Conservation (phyloP, 2,329 filamentous ascomycete species). For the Acrocalymma vagum region DNA sequence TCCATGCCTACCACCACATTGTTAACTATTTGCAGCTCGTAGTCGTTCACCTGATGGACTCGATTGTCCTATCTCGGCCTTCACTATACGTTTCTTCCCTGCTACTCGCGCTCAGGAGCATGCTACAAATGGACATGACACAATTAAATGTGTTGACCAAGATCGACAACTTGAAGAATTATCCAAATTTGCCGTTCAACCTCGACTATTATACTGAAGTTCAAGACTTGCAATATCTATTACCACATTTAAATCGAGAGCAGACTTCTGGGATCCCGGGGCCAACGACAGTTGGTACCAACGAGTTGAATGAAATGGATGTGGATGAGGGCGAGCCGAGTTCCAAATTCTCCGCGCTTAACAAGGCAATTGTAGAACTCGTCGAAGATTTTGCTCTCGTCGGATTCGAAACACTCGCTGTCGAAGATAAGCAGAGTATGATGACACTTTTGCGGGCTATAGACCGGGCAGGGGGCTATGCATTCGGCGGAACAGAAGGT, state of each 20-base stretch:
- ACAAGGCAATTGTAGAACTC: constrained; percentile 84
- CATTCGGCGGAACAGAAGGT: constrained; percentile 88
- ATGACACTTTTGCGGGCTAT: constrained; percentile 89
- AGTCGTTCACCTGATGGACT: constrained; percentile 92
- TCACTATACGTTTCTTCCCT: constrained; percentile 95
- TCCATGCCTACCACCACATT: constrained; percentile 19
- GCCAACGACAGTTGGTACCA: constrained; percentile 23
- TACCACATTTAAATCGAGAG: constrained; percentile 82
- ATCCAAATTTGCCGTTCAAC: constrained; percentile 89
- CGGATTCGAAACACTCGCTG: constrained; percentile 89
- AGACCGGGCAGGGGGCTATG: constrained; percentile 91
- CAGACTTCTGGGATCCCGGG: constrained; percentile 53
- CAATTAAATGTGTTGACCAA: constrained; percentile 97
- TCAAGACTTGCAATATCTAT: constrained; percentile 85
- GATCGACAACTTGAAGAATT: constrained; percentile 90
- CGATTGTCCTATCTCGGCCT: constrained; percentile 89
- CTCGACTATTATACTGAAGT: constrained; percentile 98
- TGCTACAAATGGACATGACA: constrained; percentile 98
- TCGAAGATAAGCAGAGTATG: constrained; percentile 98
- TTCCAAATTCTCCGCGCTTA: constrained; percentile 81
- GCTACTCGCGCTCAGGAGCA: constrained; percentile 89
- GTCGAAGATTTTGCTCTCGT: constrained; percentile 92
- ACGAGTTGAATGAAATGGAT: constrained; percentile 56
- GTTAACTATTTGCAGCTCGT: constrained; percentile 73
- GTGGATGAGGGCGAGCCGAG: constrained; percentile 40